phyloP scores from a whole-genome alignment of 805 yeast species.

The Candida corydali region DNA sequence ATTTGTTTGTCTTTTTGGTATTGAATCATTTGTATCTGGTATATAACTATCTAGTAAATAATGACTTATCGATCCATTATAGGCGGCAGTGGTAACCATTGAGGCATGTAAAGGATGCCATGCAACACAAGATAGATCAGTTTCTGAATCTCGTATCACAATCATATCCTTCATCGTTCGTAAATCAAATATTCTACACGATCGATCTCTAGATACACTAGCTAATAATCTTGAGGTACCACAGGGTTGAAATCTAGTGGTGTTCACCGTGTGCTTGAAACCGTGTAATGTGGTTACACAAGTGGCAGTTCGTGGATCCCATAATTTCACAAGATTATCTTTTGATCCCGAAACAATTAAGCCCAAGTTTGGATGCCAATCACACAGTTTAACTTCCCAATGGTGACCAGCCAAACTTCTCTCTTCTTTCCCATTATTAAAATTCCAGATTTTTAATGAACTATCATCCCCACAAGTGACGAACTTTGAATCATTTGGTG shows the following conservation, averaged over 20 bases:
- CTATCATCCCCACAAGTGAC: slow-evolving; percentile 95
- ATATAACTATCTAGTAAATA: slow-evolving; percentile 58
- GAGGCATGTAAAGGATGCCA: slow-evolving; percentile 93
- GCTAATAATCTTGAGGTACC: slow-evolving; percentile 74
- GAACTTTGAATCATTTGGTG: slow-evolving; percentile 87
- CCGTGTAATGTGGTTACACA: slow-evolving; percentile 82
- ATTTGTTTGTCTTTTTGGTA: slow-evolving; percentile 5
- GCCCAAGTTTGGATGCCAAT: slow-evolving; percentile 93
- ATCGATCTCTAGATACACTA: slow-evolving; percentile 83
- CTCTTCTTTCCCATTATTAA: slow-evolving; percentile 83
- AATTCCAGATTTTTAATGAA: slow-evolving; percentile 88
- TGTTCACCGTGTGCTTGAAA: slow-evolving; percentile 90
- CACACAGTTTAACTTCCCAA: slow-evolving; percentile 97
- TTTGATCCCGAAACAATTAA: slow-evolving; percentile 90
- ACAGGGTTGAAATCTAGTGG: slow-evolving; percentile 78
- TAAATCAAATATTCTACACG: slow-evolving; percentile 83
- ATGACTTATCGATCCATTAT: slow-evolving; percentile 82
- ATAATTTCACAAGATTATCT: slow-evolving; percentile 85
- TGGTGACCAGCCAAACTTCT: slow-evolving; percentile 83
- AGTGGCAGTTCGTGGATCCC: slow-evolving; percentile 88
- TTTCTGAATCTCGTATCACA: slow-evolving; percentile 72
- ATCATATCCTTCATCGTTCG: slow-evolving; percentile 76
- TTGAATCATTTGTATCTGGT: slow-evolving; percentile 22
- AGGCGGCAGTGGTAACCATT: slow-evolving; percentile 78
- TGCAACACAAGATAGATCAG: slow-evolving; percentile 77